Conservation (phyloP, 768 basidiomycete species). For the Boletus sp. region DNA sequence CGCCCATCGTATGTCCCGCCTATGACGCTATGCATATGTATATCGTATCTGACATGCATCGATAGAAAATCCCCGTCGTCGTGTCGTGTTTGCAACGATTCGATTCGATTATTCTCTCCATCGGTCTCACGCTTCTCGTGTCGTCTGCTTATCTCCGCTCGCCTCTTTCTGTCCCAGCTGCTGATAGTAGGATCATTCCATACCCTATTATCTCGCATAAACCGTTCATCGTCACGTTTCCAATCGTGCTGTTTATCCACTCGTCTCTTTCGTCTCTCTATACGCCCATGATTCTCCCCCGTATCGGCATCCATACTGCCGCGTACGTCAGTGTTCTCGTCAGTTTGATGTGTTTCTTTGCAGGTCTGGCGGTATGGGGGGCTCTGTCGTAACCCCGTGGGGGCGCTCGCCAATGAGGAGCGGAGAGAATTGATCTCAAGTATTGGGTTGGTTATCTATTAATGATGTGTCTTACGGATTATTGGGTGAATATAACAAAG, state of each 20-base stretch:
- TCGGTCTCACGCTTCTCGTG: slow-evolving; percentile 56
- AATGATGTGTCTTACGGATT: neutral
- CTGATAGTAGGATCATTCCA: slow-evolving; percentile 14
- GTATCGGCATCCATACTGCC: slow-evolving; percentile 72
- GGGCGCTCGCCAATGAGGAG: neutral
- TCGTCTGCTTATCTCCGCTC: slow-evolving; percentile 62
- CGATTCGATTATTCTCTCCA: slow-evolving; percentile 66
- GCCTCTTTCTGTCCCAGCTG: slow-evolving; percentile 37
- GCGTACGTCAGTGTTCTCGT: slow-evolving; percentile 70
- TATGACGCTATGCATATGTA: neutral
- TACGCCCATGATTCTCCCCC: slow-evolving; percentile 63
- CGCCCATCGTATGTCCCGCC: slow-evolving; percentile 60
- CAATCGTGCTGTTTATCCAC: slow-evolving; percentile 48
- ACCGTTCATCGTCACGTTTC: slow-evolving; percentile 40
- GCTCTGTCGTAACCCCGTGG: slow-evolving; percentile 44
- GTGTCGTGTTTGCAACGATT: slow-evolving; percentile 75
- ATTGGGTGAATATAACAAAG: neutral
- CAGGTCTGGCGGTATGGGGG: slow-evolving; percentile 72
- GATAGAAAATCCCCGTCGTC: slow-evolving; percentile 73
- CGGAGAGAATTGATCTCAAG: neutral
- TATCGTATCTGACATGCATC: slow-evolving; percentile 2
- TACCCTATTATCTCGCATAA: slow-evolving; percentile 31
- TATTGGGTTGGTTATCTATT: slow-evolving; percentile 11
- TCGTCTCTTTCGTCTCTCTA: slow-evolving; percentile 60
- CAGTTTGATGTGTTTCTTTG: slow-evolving; percentile 67